Conservation (phyloP, 306 rosid species). For the Dryas drummondii region DNA sequence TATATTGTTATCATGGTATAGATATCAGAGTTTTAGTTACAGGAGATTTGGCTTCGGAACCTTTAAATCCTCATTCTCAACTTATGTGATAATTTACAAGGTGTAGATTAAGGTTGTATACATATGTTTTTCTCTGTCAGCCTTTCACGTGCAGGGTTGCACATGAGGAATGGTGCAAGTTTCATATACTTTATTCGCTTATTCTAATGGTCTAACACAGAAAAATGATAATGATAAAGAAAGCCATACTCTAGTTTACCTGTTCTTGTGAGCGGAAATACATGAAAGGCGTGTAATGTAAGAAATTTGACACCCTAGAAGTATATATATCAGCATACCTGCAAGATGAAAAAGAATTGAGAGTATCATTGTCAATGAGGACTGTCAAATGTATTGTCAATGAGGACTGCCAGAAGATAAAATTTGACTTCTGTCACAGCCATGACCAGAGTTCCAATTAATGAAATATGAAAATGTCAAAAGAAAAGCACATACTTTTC, state of each 20-base stretch:
- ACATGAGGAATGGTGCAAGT: background rate
- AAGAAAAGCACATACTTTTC: slow-evolving; percentile 68
- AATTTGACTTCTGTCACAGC: background rate
- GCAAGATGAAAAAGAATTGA: slow-evolving; percentile 19
- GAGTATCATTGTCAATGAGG: slow-evolving; percentile 10
- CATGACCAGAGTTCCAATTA: background rate
- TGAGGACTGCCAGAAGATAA: background rate
- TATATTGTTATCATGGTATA: background rate
- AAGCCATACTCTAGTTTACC: slow-evolving; percentile 42
- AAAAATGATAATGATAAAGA: background rate
- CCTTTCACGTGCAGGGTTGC: background rate
- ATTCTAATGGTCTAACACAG: background rate
- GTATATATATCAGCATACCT: slow-evolving; percentile 98
- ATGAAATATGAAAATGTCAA: background rate
- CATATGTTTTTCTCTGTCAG: too few relatives aligned
- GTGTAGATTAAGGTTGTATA: too few relatives aligned
- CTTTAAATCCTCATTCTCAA: too few relatives aligned
- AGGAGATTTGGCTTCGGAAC: background rate
- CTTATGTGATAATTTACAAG: too few relatives aligned
- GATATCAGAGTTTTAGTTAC: background rate
- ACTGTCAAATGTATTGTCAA: background rate
- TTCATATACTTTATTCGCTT: too few relatives aligned
- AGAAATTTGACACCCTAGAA: slow-evolving; percentile 94
- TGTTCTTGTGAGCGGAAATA: slow-evolving; percentile 97
- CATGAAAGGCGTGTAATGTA: slow-evolving; percentile 89